Percentiles rank a stretch among this genome's conserved stretches.
Conservation (phyloP, 129 eudicot species). For the Centella asiatica region DNA sequence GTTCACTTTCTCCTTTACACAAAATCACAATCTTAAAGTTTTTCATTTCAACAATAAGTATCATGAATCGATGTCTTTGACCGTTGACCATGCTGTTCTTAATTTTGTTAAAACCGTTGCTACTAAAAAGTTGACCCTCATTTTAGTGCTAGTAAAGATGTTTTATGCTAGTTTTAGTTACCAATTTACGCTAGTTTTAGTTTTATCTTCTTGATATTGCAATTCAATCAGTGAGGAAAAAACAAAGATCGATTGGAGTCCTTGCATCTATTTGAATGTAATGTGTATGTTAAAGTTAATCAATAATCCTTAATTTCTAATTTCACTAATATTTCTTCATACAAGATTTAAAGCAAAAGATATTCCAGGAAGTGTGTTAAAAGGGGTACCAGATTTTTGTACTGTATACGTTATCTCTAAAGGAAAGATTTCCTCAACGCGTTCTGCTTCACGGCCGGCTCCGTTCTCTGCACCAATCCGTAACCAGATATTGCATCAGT, state of each 20-base stretch:
- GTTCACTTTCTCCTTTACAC: not conserved
- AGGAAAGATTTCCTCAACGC: slow-evolving; percentile 58
- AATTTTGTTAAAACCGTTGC: no score
- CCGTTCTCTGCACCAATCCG: slow-evolving; percentile 53
- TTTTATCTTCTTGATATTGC: no score
- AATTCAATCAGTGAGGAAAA: no score
- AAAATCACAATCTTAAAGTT: no score
- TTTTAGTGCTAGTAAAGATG: no score
- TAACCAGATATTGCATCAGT: slow-evolving; percentile 26
- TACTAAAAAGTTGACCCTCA: no score
- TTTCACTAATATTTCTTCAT: slow-evolving; percentile 10
- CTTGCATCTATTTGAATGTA: not conserved
- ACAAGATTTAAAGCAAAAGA: slow-evolving; percentile 63
- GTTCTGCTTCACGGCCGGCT: slow-evolving; percentile 63
- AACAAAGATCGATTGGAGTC: no score
- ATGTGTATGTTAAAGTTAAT: not conserved
- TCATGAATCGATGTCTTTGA: no score
- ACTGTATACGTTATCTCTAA: slow-evolving; percentile 62
- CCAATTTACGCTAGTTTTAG: no score
- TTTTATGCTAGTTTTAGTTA: no score
- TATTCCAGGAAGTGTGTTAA: slow-evolving; percentile 46
- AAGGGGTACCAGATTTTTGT: slow-evolving; percentile 64
- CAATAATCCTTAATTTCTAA: slow-evolving; percentile 12
- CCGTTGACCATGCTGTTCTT: no score
- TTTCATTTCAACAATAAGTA: no score